These are phyloP conservation scores for Colletotrichum sp. DNA, from an alignment of 2,329 filamentous ascomycete species.

Conservation along the genomic window DNA sequence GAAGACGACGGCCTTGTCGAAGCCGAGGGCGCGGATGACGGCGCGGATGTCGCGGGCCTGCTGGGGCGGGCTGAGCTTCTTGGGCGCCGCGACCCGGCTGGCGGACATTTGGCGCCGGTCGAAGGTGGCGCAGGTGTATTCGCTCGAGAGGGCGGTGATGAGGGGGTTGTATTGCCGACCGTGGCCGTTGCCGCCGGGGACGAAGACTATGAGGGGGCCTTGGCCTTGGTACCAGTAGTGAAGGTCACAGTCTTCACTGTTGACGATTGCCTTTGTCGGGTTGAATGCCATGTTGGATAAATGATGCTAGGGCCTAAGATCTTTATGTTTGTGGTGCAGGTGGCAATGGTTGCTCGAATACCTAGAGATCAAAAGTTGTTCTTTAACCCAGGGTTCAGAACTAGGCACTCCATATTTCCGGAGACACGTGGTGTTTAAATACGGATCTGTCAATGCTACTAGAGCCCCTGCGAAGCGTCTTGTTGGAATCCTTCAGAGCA, in stretches of 20 bases:
- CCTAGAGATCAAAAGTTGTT: background rate
- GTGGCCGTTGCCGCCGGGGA: constrained; percentile 38
- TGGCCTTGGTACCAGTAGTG: constrained; percentile 35
- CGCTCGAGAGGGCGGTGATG: constrained; percentile 28
- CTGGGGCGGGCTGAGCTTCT: constrained; percentile 29
- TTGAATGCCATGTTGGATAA: constrained; percentile 22
- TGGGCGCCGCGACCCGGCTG: constrained; percentile 28
- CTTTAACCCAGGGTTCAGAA: background rate
- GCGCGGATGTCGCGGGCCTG: constrained; percentile 35
- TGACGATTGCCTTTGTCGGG: constrained; percentile 24
- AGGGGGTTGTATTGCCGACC: constrained; percentile 34
- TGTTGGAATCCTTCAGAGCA: background rate
- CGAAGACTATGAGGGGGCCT: constrained; percentile 34
- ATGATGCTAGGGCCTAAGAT: background rate
- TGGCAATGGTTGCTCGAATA: no score
- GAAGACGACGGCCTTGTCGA: constrained; percentile 30
- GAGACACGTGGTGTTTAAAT: background rate
- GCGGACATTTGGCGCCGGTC: constrained; percentile 38
- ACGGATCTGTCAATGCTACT: rapidly evolving
- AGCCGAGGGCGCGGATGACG: constrained; percentile 31
- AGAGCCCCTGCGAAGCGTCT: background rate
- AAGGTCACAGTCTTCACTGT: constrained; percentile 34
- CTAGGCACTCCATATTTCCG: background rate
- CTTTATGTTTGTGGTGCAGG: background rate
- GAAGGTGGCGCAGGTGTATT: constrained; percentile 34